These are phyloP conservation scores for Phaffia tasmanica DNA, from an alignment of 768 basidiomycete genomes.

Conservation along the genomic window DNA sequence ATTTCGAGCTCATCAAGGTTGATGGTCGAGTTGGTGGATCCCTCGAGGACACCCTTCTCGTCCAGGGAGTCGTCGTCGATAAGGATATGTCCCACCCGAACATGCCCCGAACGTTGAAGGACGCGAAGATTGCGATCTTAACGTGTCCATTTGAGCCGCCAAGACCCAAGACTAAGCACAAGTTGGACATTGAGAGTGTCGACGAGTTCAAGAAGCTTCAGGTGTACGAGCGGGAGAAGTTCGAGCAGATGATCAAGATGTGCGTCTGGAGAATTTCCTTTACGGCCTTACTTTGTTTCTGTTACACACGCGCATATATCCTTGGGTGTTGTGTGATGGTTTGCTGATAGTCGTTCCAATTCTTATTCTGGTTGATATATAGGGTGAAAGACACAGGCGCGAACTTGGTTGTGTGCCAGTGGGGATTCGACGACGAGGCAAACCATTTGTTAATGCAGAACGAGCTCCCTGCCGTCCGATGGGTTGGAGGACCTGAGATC, in stretches of 20 bases:
- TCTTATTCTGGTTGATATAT: too few species aligned
- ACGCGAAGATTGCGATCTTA: slow-evolving; percentile 88
- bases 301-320: neutral
- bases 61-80: slow-evolving; percentile 96
- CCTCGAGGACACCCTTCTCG: slow-evolving; percentile 83
- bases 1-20: slow-evolving; percentile 97
- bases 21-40: slow-evolving; percentile 98
- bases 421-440: slow-evolving; percentile 99
- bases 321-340: neutral
- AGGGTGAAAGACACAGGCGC: slow-evolving; percentile 70
- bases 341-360: neutral
- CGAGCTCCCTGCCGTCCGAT: slow-evolving; percentile 88
- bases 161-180: slow-evolving; percentile 98
- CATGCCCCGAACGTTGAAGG: slow-evolving; percentile 79
- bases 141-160: slow-evolving; percentile 99
- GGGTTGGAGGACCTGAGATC: slow-evolving; percentile 99
- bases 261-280: slow-evolving; percentile 25
- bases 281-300: neutral
- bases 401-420: slow-evolving; percentile 97
- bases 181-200: slow-evolving; percentile 89
- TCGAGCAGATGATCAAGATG: slow-evolving; percentile 84
- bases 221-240: slow-evolving; percentile 92
- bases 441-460: slow-evolving; percentile 98
- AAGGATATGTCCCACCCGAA: slow-evolving; percentile 99
- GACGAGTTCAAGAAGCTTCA: slow-evolving; percentile 93